Evolutionary conservation across 345 rosid genomes (phyloP).

Genomic region (Melaleuca alternifolia): DNA sequence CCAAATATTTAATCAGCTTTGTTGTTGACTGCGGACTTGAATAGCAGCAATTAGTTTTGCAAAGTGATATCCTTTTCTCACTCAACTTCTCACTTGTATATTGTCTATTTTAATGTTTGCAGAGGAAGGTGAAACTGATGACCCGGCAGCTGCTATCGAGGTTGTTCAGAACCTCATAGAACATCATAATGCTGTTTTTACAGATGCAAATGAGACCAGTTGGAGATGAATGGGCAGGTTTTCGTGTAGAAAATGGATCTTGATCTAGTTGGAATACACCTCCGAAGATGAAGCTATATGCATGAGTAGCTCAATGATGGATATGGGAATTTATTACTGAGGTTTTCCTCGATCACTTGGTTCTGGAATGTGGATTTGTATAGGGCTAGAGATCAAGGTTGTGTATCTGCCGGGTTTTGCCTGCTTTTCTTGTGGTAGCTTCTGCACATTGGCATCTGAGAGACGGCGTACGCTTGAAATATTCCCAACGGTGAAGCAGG

Average conservation of each 20-base stretch:
- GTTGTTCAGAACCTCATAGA: slow-evolving; percentile 74
- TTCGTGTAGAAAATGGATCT: background rate
- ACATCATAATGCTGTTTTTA: slow-evolving; percentile 78
- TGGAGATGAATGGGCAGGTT: slow-evolving; percentile 37
- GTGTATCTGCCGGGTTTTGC: background rate
- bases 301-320: background rate
- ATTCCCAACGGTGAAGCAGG: background rate
- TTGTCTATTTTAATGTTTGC: slow-evolving; percentile 9
- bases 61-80: background rate
- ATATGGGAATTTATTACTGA: background rate
- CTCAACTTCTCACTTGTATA: background rate
- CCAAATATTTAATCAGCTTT: background rate
- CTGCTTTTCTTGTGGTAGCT: background rate
- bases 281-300: background rate
- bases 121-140: slow-evolving; percentile 68
- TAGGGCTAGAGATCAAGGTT: background rate
- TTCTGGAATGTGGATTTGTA: background rate
- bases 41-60: background rate
- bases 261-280: background rate
- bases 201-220: slow-evolving; percentile 69
- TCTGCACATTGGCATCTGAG: background rate
- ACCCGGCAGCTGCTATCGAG: slow-evolving; percentile 70
- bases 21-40: background rate
- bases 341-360: background rate
- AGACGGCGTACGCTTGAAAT: background rate